These are phyloP conservation scores for Obelidium mucronatum DNA, from an alignment of 192 early-diverging fungal species.

Conservation along the genomic window DNA sequence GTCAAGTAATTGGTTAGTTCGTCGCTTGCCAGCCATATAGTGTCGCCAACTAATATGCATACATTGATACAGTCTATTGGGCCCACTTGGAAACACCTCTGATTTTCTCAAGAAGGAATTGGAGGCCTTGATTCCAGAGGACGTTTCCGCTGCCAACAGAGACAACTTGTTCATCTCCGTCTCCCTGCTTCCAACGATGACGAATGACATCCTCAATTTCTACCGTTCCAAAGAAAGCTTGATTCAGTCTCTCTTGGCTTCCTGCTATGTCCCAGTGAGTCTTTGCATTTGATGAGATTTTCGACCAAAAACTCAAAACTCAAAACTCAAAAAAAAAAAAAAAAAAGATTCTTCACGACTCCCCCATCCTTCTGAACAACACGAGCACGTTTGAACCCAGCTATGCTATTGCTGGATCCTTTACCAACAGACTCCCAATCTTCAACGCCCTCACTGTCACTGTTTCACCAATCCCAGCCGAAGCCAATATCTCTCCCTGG, in stretches of 20 bases:
- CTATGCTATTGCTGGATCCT: slow-evolving; percentile 18
- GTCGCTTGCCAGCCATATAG: neutral
- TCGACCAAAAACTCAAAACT: neutral
- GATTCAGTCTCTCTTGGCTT: slow-evolving; percentile 26
- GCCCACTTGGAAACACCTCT: slow-evolving; percentile 14
- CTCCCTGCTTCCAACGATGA: neutral
- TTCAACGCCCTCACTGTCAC: slow-evolving; percentile 34
- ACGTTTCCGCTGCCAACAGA: neutral
- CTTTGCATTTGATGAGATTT: neutral
- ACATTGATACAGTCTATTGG: neutral
- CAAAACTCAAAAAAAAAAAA: too few relatives aligned
- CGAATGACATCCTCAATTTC: slow-evolving; percentile 14
- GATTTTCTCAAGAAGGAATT: slow-evolving; percentile 2
- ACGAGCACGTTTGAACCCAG: neutral
- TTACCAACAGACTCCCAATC: slow-evolving; percentile 33
- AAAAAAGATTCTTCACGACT: slow-evolving; percentile 39
- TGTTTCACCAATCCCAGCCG: slow-evolving; percentile 27
- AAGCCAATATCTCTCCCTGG: slow-evolving; percentile 34
- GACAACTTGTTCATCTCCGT: slow-evolving; percentile 30
- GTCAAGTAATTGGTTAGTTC: slow-evolving; percentile 19
- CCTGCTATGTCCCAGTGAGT: slow-evolving; percentile 39
- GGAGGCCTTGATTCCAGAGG: slow-evolving; percentile 14
- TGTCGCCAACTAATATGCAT: neutral
- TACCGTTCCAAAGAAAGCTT: slow-evolving; percentile 12
- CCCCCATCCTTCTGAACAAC: slow-evolving; percentile 9